Base-by-base conservation (phyloP, 169 alveolate genomes). In the Plasmodium reichenowi region DNA sequence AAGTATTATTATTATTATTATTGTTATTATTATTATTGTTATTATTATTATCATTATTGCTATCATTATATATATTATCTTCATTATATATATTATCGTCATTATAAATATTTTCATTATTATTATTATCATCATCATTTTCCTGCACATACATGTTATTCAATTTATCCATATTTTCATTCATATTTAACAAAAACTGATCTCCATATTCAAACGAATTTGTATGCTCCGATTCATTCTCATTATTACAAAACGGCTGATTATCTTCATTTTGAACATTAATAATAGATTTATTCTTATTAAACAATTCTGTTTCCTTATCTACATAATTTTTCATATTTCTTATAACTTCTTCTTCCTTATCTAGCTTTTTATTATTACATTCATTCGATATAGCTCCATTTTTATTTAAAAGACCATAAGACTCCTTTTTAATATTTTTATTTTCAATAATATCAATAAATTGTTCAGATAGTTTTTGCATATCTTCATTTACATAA, bases 391-490 rank as follows among this genome's bases (percentile, higher is more conserved):
- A 15, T 15, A 15, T 15, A 15, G 2, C 64, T 15, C 2, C 9
- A 12, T 13, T 56, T 6, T 56, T 56, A 15, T 56, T 56, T 22
- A 56, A 56, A 56, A 56, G 13, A 12, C 20, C 45, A 60, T 4
- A 24, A 20, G 45, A 6, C 22, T 4, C 38, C 7, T 60, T 62
- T 32, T 43, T 67, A 13, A 32, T 5, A 1, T 58, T 58, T n/a
- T 43, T 26, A 62, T 86, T 86, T 32, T 72, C 78, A 13, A 86
- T 45, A 38, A 86, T 47, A 32, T 72, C 63, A 3, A 64, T 20
- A 52, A 86, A 47, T 13, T 50, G n/a, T 10, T 20, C n/a, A 24
- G 62, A 67, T 48, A 86, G 29, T 17, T 29, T 22, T 17, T 15
- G 7, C 0, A 45, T 15, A 22, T 64, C 58, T 17, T 86, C 88